phyloP scores from a whole-genome alignment of 192 early-diverging fungal genomes.

The Coemansia sp. region DNA sequence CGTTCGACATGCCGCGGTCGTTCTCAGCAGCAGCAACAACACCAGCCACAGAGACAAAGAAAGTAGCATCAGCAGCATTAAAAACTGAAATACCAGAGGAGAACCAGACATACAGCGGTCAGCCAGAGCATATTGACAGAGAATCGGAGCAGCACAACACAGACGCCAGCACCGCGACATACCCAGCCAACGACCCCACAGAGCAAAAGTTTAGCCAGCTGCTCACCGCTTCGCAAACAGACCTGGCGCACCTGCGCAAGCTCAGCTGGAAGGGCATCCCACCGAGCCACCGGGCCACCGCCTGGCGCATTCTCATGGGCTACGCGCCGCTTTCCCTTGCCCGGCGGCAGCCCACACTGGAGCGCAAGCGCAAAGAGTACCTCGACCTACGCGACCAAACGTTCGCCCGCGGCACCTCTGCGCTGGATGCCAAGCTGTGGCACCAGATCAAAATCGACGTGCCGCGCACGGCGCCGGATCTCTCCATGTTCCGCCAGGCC shows the following conservation, averaged over 20 bases:
- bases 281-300: slow-evolving; percentile 72
- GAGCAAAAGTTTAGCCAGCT: slow-evolving; percentile 56
- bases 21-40: not conserved
- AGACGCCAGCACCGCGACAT: too few relatives aligned
- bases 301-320: slow-evolving; percentile 94
- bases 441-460: slow-evolving; percentile 99
- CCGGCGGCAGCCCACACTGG: slow-evolving; percentile 74
- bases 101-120: not conserved
- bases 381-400: slow-evolving; percentile 78
- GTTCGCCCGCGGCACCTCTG: slow-evolving; percentile 73
- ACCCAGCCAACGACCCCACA: too few relatives aligned
- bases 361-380: slow-evolving; percentile 92
- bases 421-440: slow-evolving; percentile 81
- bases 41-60: not conserved
- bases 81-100: not conserved
- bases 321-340: slow-evolving; percentile 90
- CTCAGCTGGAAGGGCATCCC: slow-evolving; percentile 96
- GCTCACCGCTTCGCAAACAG: slow-evolving; percentile 61
- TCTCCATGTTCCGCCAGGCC: slow-evolving; percentile 76
- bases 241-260: slow-evolving; percentile 72
- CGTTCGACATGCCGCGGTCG: too few relatives aligned
- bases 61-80: too few relatives aligned
- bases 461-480: slow-evolving; percentile 83
- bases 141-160: not conserved
- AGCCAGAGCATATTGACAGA: not conserved